These are phyloP conservation scores for Davidsoniella virescens DNA, from an alignment of 2,329 filamentous ascomycete species.

Conservation along the genomic window DNA sequence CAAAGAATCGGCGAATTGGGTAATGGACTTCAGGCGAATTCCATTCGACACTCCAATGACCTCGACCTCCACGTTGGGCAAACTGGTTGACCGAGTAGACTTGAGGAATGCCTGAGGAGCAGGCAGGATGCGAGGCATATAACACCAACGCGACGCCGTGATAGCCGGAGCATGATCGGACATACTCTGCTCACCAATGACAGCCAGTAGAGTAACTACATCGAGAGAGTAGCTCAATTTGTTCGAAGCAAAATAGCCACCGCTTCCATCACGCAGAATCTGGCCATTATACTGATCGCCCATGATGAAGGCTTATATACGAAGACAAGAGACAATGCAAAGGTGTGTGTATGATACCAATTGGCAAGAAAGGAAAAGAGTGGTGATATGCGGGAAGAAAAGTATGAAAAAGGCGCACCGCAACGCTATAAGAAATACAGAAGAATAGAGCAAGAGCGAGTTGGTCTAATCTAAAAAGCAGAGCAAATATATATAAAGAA, in stretches of 20 bases:
- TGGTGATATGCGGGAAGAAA: too few relatives aligned
- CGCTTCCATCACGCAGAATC: slow-evolving; percentile 7
- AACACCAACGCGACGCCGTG: slow-evolving; percentile 39
- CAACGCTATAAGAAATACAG: too few relatives aligned
- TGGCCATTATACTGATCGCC: slow-evolving; percentile 2
- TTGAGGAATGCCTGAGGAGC: slow-evolving; percentile 47
- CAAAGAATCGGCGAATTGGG: slow-evolving; percentile 38
- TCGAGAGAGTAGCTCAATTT: slow-evolving; percentile 37
- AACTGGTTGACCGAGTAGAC: slow-evolving; percentile 34
- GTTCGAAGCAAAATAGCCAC: slow-evolving; percentile 27
- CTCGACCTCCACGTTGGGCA: slow-evolving; percentile 37
- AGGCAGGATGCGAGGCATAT: slow-evolving; percentile 43
- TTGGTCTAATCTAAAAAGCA: background rate
- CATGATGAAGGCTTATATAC: background rate
- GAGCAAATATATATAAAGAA: background rate
- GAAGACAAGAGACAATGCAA: background rate
- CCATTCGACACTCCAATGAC: slow-evolving; percentile 44
- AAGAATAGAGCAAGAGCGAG: too few relatives aligned
- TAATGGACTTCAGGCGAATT: slow-evolving; percentile 35
- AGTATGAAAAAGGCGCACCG: background rate
- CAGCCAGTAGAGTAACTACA: slow-evolving; percentile 45
- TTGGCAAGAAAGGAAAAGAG: slow-evolving; percentile 6
- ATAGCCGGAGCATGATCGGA: slow-evolving; percentile 41
- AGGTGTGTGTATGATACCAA: slow-evolving; percentile 3
- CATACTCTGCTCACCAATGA: slow-evolving; percentile 45